A percentile compares a stretch with the other conserved stretches of the same genome.
Evolutionary conservation across 2,329 filamentous ascomycete genomes (phyloP).

Genomic region (Allantophomopsis lycopodina): DNA sequence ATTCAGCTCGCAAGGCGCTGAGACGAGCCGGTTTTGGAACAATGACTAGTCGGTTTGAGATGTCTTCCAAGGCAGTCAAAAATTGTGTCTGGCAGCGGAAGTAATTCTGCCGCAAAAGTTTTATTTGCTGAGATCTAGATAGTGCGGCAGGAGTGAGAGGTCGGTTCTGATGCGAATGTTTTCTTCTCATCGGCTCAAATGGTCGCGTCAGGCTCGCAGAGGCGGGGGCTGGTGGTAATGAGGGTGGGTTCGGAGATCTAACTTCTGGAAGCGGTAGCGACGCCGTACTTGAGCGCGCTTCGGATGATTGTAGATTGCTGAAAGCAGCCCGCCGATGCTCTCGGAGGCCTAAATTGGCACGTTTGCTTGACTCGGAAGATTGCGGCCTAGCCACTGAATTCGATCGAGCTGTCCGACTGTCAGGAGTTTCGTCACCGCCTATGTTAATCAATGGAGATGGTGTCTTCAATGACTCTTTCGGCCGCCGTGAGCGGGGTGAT

Average conservation of each 20-base stretch:
- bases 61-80: constrained; percentile 65
- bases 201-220: constrained; percentile 35
- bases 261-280: constrained; percentile 52
- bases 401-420: constrained; percentile 10
- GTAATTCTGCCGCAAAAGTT: constrained; percentile 65
- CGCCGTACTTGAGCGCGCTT: constrained; percentile 53
- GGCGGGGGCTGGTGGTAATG: constrained; percentile 42
- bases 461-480: constrained; percentile 25
- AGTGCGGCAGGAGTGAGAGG: constrained; percentile 47
- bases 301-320: constrained; percentile 22
- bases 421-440: neutral
- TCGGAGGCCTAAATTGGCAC: constrained; percentile 9
- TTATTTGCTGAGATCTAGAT: constrained; percentile 52
- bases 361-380: constrained; percentile 11
- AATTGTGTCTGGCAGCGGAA: constrained; percentile 74
- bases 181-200: constrained; percentile 28
- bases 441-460: constrained; percentile 3
- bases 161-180: constrained; percentile 49
- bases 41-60: constrained; percentile 70
- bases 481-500: constrained; percentile 25
- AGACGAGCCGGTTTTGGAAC: constrained; percentile 72
- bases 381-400: constrained; percentile 11
- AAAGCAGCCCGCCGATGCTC: constrained; percentile 13
- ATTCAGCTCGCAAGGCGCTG: constrained; percentile 67
- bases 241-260: constrained; percentile 33